These are phyloP conservation scores for Endoconidiophora polonica DNA, from an alignment of 2,329 filamentous ascomycete species.

Conservation along the genomic window DNA sequence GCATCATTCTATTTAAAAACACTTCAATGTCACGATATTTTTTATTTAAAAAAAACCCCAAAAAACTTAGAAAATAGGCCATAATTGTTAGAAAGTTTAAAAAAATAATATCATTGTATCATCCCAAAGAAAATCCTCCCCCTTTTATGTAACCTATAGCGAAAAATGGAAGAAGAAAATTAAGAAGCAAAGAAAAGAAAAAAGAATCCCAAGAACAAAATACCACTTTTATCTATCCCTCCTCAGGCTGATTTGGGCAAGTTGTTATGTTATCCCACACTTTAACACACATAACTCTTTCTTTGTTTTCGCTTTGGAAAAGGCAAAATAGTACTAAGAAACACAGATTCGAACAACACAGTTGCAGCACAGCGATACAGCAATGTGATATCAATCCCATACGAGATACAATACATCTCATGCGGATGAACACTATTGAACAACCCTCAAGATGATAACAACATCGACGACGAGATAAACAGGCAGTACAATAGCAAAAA, in stretches of 20 bases:
- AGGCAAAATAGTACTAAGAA: neutral
- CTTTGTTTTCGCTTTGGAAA: neutral
- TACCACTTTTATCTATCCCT: neutral
- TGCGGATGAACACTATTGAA: too few species aligned
- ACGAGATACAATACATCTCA: too few species aligned
- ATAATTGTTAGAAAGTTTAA: neutral
- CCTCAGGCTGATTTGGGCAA: too few species aligned
- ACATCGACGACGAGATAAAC: too few species aligned
- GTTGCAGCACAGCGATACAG: neutral
- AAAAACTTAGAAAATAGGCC: neutral
- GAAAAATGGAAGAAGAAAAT: too few species aligned
- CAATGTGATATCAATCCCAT: too few species aligned
- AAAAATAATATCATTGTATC: neutral
- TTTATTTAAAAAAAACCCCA: neutral
- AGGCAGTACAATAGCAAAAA: too few species aligned
- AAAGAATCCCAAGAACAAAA: neutral
- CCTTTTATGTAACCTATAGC: neutral
- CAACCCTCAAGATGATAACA: too few species aligned
- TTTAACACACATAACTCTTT: too few species aligned
- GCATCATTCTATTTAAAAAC: neutral
- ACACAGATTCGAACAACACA: neutral
- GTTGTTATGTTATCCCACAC: too few species aligned
- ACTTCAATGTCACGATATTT: neutral
- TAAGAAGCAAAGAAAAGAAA: neutral
- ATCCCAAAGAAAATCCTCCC: neutral